Conservation (phyloP, 2,329 filamentous ascomycete genomes). For the Cytospora piceicola region DNA sequence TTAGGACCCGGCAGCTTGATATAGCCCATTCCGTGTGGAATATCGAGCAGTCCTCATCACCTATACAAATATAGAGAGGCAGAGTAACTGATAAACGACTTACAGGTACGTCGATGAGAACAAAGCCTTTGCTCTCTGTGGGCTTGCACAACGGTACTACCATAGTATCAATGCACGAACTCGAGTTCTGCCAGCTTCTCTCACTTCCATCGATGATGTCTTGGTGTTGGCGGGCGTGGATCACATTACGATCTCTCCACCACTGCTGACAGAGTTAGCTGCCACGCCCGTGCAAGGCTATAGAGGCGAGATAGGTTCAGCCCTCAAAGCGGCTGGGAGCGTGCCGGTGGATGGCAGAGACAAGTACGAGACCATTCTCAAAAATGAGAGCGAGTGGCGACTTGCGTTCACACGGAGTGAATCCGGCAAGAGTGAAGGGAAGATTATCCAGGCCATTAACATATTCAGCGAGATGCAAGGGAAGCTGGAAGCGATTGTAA, state of each 20-base stretch:
- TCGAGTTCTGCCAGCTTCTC: constrained; percentile 58
- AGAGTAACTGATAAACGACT: not conserved
- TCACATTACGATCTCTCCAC: constrained; percentile 62
- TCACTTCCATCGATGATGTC: constrained; percentile 62
- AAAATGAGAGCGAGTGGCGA: constrained; percentile 52
- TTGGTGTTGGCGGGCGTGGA: constrained; percentile 60
- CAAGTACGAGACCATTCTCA: constrained; percentile 4
- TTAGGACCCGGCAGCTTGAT: constrained; percentile 11
- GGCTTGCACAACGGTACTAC: constrained; percentile 58
- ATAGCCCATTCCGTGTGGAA: not conserved
- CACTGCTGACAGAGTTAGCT: constrained; percentile 52
- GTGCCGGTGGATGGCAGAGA: constrained; percentile 15
- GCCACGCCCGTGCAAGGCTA: constrained; percentile 41
- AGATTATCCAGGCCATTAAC: constrained; percentile 58
- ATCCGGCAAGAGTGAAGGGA: constrained; percentile 53
- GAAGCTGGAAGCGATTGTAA: constrained; percentile 47
- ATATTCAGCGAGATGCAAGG: constrained; percentile 62
- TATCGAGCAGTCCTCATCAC: not conserved
- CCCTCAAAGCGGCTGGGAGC: constrained; percentile 34
- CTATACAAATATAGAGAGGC: not conserved
- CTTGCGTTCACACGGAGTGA: constrained; percentile 54
- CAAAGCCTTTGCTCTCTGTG: constrained; percentile 55
- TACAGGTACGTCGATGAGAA: constrained; percentile 51
- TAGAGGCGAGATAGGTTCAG: constrained; percentile 39
- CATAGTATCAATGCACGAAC: constrained; percentile 46